Evolutionary conservation across 177 flowering plant species (phyloP).

Genomic region (Vitis hybrid): DNA sequence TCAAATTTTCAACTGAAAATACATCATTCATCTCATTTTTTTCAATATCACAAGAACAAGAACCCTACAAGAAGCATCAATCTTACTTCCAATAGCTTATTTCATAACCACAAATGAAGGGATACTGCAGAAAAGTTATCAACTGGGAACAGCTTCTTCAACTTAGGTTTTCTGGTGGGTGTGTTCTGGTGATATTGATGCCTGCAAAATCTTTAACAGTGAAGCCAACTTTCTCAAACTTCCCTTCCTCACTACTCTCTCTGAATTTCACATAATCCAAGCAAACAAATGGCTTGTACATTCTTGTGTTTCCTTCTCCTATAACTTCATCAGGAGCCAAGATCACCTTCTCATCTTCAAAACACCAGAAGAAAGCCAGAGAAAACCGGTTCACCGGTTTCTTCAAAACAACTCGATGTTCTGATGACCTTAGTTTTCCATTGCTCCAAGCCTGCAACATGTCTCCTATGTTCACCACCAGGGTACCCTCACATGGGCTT

Average conservation of each 20-base stretch:
- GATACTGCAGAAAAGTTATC: background rate
- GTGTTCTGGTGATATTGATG: background rate
- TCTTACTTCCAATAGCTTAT: no score
- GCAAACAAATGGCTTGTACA: slow-evolving; percentile 62
- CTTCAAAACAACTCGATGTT: slow-evolving; percentile 76
- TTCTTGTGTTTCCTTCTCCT: slow-evolving; percentile 53
- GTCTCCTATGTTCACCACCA: slow-evolving; percentile 87
- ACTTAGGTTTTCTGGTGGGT: background rate
- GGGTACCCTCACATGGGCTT: slow-evolving; percentile 55
- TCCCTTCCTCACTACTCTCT: slow-evolving; percentile 60
- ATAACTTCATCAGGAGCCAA: slow-evolving; percentile 73
- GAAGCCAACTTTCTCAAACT: slow-evolving; percentile 69
- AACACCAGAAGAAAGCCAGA: slow-evolving; percentile 89
- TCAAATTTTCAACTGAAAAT: no score
- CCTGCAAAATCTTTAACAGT: slow-evolving; percentile 81
- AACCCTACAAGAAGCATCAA: no score
- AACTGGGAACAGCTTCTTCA: background rate
- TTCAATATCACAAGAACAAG: no score
- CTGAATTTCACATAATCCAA: slow-evolving; percentile 67
- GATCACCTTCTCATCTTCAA: slow-evolving; percentile 84
- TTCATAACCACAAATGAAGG: no score
- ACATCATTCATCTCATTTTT: no score
- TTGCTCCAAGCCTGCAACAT: slow-evolving; percentile 95
- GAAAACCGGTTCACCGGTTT: slow-evolving; percentile 45
- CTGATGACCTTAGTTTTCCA: slow-evolving; percentile 71